Conservation (phyloP, 441 rosid species). For the Lepidium campestre region DNA sequence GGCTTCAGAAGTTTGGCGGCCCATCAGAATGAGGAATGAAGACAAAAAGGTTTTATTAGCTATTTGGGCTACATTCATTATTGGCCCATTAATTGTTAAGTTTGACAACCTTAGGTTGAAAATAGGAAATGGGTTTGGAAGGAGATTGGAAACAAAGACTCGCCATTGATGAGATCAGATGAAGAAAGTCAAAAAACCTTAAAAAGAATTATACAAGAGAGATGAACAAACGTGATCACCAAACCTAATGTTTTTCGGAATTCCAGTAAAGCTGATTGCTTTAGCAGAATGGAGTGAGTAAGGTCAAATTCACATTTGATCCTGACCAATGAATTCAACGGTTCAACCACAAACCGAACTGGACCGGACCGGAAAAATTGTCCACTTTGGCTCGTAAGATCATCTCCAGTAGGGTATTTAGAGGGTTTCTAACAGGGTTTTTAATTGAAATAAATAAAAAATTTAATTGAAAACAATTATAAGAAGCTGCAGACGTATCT, state of each 20-base stretch:
- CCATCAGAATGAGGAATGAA: too few relatives aligned
- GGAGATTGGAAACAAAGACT: slow-evolving; percentile 30
- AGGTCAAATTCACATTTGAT: slow-evolving; percentile 17
- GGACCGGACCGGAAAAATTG: neutral
- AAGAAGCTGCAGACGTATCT: too few relatives aligned
- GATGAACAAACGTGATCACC: slow-evolving; percentile 24
- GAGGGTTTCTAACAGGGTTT: too few relatives aligned
- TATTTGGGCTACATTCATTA: too few relatives aligned
- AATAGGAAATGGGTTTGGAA: slow-evolving; percentile 25
- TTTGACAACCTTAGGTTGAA: slow-evolving; percentile 11
- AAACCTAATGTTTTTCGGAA: slow-evolving; percentile 24
- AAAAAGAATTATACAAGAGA: neutral
- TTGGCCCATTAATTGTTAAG: too few relatives aligned
- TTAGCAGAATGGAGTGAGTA: slow-evolving; percentile 7
- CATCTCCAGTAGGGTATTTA: too few relatives aligned
- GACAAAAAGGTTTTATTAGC: too few relatives aligned
- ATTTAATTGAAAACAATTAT: too few relatives aligned
- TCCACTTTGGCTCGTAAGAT: neutral
- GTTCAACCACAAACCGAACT: slow-evolving; percentile 4
- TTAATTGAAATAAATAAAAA: too few relatives aligned
- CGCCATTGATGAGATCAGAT: slow-evolving; percentile 25
- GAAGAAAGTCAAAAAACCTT: too few relatives aligned
- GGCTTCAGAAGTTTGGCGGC: too few relatives aligned
- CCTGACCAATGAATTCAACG: neutral
- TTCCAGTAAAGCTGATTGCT: slow-evolving; percentile 11